These are phyloP conservation scores for Teratosphaeria pseudoeucalypti DNA, from an alignment of 2,329 filamentous ascomycete genomes.

Conservation along the genomic window DNA sequence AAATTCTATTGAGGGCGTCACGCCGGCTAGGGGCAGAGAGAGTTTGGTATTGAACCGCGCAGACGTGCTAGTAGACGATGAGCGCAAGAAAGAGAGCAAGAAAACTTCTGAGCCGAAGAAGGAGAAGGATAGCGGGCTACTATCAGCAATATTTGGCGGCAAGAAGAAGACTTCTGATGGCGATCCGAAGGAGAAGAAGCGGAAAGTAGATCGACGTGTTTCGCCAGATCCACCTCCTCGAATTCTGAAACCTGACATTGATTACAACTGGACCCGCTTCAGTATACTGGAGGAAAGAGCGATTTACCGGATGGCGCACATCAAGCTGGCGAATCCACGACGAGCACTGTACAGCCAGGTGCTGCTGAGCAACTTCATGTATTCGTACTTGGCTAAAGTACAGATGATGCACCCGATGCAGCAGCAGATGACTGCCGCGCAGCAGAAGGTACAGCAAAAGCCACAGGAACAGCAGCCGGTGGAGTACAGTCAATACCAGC, in stretches of 20 bases:
- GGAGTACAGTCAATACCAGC: conserved; percentile 27
- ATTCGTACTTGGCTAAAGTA: conserved; percentile 95
- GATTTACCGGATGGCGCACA: conserved; percentile 97
- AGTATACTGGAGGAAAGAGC: conserved; percentile 90
- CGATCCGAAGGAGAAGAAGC: conserved; percentile 64
- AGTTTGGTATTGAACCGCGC: conserved; percentile 77
- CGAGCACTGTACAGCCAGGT: conserved; percentile 89
- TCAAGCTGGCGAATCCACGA: conserved; percentile 95
- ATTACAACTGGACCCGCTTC: conserved; percentile 94
- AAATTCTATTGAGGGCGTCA: conserved; percentile 62
- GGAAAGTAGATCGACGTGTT: conserved; percentile 56
- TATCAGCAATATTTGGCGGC: conserved; percentile 82
- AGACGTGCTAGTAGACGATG: conserved; percentile 62
- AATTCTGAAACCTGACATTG: conserved; percentile 71
- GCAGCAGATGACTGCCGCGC: conserved; percentile 74
- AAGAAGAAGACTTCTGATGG: conserved; percentile 61
- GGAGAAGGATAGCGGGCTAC: conserved; percentile 58
- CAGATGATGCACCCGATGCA: conserved; percentile 91
- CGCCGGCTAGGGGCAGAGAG: conserved; percentile 52
- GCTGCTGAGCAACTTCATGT: conserved; percentile 98
- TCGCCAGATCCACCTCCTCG: conserved; percentile 73
- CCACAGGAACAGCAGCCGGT: conserved; percentile 24
- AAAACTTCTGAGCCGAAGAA: conserved; percentile 59
- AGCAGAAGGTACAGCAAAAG: conserved; percentile 22
- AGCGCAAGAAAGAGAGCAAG: conserved; percentile 65